A percentile compares a stretch with the other conserved stretches of the same genome.
Conservation (phyloP, 176 grass and related monocot species). For the Phyllostachys edulis region DNA sequence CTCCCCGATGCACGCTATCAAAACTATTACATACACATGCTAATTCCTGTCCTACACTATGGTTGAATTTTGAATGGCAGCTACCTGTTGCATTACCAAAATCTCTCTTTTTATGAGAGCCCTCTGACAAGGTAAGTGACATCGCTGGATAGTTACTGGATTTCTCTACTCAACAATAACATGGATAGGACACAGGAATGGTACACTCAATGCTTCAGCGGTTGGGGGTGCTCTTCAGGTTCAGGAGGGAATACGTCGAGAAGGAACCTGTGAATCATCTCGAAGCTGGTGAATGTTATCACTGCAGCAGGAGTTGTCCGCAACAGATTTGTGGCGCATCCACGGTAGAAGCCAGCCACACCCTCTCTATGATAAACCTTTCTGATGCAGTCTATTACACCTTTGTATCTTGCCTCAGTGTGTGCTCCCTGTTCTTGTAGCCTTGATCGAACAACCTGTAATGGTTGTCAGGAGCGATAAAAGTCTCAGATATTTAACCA, state of each 20-base stretch:
- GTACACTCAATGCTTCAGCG: constrained; percentile 55
- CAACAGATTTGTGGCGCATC: constrained; percentile 84
- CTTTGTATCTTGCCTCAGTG: constrained; percentile 55
- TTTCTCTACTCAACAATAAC: constrained; percentile 22
- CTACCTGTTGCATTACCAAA: constrained; percentile 37
- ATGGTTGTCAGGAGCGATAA: constrained; percentile 11
- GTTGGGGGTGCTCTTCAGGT: constrained; percentile 57
- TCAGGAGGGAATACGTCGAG: constrained; percentile 49
- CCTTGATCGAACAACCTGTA: constrained; percentile 86
- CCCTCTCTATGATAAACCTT: constrained; percentile 76
- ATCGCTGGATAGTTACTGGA: constrained; percentile 16
- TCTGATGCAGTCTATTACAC: constrained; percentile 78
- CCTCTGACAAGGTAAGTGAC: neutral
- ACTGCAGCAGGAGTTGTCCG: constrained; percentile 94
- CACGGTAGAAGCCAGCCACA: constrained; percentile 83
- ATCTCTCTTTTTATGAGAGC: constrained; percentile 30
- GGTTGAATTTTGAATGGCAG: constrained; percentile 34
- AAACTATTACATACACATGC: constrained; percentile 43
- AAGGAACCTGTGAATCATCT: constrained; percentile 94
- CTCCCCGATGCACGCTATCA: constrained; percentile 31
- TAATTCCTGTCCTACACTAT: constrained; percentile 50
- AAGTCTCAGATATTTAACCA: neutral
- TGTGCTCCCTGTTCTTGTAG: constrained; percentile 90
- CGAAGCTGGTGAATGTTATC: constrained; percentile 97
- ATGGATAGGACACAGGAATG: constrained; percentile 31